Base-by-base conservation (phyloP, 2,329 filamentous ascomycete species). In the Dendryphion nanum region DNA sequence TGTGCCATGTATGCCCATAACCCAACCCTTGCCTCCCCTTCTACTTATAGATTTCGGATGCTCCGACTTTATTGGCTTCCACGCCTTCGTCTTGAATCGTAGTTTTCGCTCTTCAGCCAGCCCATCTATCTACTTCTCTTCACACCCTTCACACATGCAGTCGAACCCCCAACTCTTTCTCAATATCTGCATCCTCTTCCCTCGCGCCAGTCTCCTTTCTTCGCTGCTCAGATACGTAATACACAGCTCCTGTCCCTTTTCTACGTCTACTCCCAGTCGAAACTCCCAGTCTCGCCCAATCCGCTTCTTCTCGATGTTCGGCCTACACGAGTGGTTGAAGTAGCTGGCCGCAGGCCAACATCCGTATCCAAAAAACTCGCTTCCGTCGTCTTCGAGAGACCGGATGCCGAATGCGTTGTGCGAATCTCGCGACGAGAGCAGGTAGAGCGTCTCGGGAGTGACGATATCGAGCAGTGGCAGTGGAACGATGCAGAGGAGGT, bases 161-260 rank as follows among this genome's bases (percentile, higher is more conserved):
- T 63, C 58, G 54, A 75, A 75, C 1, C 65, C 71, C 72, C 72
- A 75, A 23, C 63, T 66, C 35, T 58, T 51, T 41, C 51, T 58
- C 51, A 73, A 48, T 31, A 57, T 56, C 40, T 42, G 37, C 53
- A 65, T 64, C 40, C 72, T 57, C 47, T 65, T 61, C 3, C 40
- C 51, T 5, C 64, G 44, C 30, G 48, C 53, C 55, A 69, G 34
- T 30, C 58, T 60, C 46, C 64, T 63, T 51, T 74, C 71, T 46
- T 74, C 72, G 6, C 70, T 70, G 18, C 71, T 72, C 30, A 74
- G 38, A 54, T 75, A 75, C 24, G 64, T 72, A 42, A 75, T 75
- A 39, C 67, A 72, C 45, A 73, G 48, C 51, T 74, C 63, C 24
- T 71, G 66, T 1, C 70, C 70, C 6, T 46, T 38, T 32, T 37